These are phyloP conservation scores for Fusarium kyushuense DNA, from an alignment of 2,329 filamentous ascomycete species.

Conservation along the genomic window DNA sequence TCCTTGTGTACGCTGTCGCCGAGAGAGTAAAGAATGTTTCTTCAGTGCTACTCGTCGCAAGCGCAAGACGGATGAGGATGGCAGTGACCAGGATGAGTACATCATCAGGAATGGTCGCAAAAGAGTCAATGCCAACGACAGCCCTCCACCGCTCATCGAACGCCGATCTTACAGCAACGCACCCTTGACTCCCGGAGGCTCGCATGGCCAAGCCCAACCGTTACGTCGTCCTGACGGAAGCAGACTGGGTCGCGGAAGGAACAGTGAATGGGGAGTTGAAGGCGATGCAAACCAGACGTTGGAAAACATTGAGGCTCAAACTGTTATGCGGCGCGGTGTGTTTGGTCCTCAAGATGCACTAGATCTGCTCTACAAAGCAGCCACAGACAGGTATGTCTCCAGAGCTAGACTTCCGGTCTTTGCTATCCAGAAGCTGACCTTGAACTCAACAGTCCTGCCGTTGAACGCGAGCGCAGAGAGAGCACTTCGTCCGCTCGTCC, in stretches of 20 bases:
- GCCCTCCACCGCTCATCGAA: conserved; percentile 59
- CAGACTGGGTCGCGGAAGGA: conserved; percentile 43
- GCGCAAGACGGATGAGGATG: conserved; percentile 77
- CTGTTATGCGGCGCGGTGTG: conserved; percentile 76
- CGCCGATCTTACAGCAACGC: conserved; percentile 62
- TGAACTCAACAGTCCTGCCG: conserved; percentile 39
- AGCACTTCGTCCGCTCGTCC: conserved; percentile 35
- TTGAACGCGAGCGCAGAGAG: conserved; percentile 44
- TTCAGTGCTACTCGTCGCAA: conserved; percentile 96
- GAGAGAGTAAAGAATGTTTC: conserved; percentile 96
- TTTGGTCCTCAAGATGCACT: conserved; percentile 94
- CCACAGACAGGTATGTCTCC: conserved; percentile 67
- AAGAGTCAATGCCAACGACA: conserved; percentile 65
- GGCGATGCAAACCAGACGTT: conserved; percentile 71
- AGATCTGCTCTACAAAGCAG: conserved; percentile 90
- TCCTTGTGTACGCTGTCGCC: conserved; percentile 91
- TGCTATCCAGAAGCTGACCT: conserved; percentile 11
- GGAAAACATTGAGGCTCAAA: conserved; percentile 73
- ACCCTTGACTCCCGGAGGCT: conserved; percentile 74
- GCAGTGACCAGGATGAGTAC: conserved; percentile 71
- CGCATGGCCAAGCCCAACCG: conserved; percentile 73
- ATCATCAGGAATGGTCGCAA: conserved; percentile 80
- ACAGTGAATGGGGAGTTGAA: conserved; percentile 55
- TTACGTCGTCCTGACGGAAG: conserved; percentile 69
- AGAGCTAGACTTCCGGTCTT: conserved; percentile 4